Base-by-base conservation (phyloP, 1,284 basidiomycete species). In the Tremellales sp. region DNA sequence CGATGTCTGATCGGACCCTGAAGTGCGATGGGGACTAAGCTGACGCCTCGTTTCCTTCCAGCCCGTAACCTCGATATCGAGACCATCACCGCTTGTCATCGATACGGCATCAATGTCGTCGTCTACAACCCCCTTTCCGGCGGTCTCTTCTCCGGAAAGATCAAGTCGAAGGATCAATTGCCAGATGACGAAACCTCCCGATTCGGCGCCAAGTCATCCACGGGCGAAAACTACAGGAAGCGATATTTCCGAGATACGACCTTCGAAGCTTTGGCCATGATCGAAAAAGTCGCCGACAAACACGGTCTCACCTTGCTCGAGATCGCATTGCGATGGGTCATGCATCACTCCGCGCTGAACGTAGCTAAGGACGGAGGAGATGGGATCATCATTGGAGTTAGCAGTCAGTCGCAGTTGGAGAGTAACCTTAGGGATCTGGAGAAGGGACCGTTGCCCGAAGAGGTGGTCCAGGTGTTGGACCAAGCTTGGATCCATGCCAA, bases 1-100 rank as follows among this genome's bases (percentile, higher is more conserved):
- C n/a, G n/a, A n/a, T n/a, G n/a, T n/a, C n/a, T n/a, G n/a, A n/a
- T n/a, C n/a, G n/a, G n/a, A n/a, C n/a, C n/a, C n/a, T n/a, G n/a
- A n/a, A n/a, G n/a, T n/a, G n/a, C n/a, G n/a, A n/a, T n/a, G n/a
- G n/a, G n/a, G n/a, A n/a, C n/a, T n/a, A n/a, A n/a, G n/a, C n/a
- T n/a, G n/a, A n/a, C n/a, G n/a, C n/a, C n/a, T n/a, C n/a, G n/a
- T n/a, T n/a, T n/a, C n/a, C n/a, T n/a, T 33, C 29, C 29, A 52
- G 54, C 54, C 19, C 62, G 70, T 27, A 65, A 65, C 24, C 79
- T 80, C 36, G 82, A 84, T 61, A 77, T 79, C 0, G 82, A 84
- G 56, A 74, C 84, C n/a, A 76, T 84, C 63, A 81, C 81, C 5
- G 83, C 81, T 63, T 74, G 84, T 37, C 75, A 83, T 17, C 51